Base-by-base conservation (phyloP, 1,284 basidiomycete genomes). In the Ceratobasidium sp. region DNA sequence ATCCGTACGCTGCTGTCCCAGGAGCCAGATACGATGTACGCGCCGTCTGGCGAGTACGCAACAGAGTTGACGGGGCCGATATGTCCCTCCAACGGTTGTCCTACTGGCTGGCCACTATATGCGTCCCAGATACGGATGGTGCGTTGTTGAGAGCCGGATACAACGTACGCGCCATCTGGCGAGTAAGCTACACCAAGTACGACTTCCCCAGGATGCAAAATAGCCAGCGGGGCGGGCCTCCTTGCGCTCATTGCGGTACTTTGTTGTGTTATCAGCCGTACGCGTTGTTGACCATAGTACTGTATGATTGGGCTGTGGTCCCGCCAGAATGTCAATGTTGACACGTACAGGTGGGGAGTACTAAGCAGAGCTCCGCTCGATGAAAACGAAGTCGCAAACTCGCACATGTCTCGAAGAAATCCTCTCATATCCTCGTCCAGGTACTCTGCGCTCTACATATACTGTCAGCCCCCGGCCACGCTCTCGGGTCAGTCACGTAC, bases 321-420 rank as follows among this genome's bases (percentile, higher is more conserved):
- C n/a, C 28, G 49, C 68, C 68, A 71, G 42, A 71, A 58, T 15
- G 55, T 6, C 18, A 71, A 23, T 1, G 13, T 13, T 6, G 68
- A 70, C 20, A 70, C 68, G 23, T 70, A 70, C 3, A 70, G 7
- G 26, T 70, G 68, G 10, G 68, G 68, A 18, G 68, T 70, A 18
- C 68, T 70, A 18, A 39, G 12, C 15, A 1, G 15, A 5, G 28
- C 33, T 7, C 2, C 26, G 20, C 49, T 56, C 6, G 15, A 20
- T 1, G 51, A 12, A 71, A 39, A 58, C 7, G 12, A 9, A 18
- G 10, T 58, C 20, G 42, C n/a, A 53, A 71, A 51, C n/a, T 12
- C 26, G 53, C 51, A 56, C n/a, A 33, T 53, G 42, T 71, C 68
- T 23, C 28, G 49, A 2, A 44, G 15, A 4, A 71, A 53, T 39